These are phyloP conservation scores for Saccharomycopsis lassenensis DNA, from an alignment of 805 yeast genomes.

Conservation along the genomic window DNA sequence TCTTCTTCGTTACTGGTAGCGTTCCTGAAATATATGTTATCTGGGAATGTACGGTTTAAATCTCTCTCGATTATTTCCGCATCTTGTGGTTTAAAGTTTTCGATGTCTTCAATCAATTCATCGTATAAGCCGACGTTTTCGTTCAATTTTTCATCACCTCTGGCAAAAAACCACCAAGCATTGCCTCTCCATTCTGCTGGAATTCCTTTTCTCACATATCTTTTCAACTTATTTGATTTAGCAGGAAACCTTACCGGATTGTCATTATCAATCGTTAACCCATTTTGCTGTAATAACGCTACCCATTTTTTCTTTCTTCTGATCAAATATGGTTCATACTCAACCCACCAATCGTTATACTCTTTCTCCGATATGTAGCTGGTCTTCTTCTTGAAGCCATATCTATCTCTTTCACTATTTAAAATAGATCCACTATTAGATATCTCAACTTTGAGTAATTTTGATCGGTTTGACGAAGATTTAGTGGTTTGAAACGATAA, in stretches of 20 bases:
- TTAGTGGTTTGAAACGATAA: too few species aligned
- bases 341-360: conserved; percentile 68
- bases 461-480: too few species aligned
- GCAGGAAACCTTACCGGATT: conserved; percentile 66
- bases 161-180: conserved; percentile 94
- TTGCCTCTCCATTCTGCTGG: conserved; percentile 97
- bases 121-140: conserved; percentile 69
- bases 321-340: conserved; percentile 50
- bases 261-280: conserved; percentile 38
- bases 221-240: conserved; percentile 62
- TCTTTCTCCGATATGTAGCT: conserved; percentile 39
- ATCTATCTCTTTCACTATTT: conserved; percentile 46
- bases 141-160: conserved; percentile 64
- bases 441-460: too few species aligned
- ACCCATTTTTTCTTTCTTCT: conserved; percentile 75
- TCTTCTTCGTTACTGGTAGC: conserved; percentile 29
- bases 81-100: conserved; percentile 49
- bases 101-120: conserved; percentile 48
- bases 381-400: conserved; percentile 74
- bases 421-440: too few species aligned
- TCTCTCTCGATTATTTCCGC: conserved; percentile 92
- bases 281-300: conserved; percentile 51
- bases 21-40: conserved; percentile 67
- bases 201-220: conserved; percentile 81
- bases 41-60: conserved; percentile 89